Base-by-base conservation (phyloP, 73 alveolate genomes). In the Durusdinium trenchii region DNA sequence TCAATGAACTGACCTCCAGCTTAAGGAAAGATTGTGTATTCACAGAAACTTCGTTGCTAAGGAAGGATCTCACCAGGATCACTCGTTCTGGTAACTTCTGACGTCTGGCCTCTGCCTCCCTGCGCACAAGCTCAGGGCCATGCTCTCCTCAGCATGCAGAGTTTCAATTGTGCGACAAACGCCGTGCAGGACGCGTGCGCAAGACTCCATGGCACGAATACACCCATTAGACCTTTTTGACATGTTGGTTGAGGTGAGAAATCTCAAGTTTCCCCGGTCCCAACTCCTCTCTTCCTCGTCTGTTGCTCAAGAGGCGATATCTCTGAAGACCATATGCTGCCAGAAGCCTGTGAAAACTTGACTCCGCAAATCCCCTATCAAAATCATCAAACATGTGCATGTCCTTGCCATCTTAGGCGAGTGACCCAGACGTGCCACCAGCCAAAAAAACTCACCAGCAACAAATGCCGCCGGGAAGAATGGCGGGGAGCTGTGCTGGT, bases 361-460 rank as follows among this genome's bases (percentile, higher is more conserved):
- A n/a, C n/a, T n/a, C n/a, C n/a, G n/a, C n/a, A n/a, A 20, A 20
- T 36, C 84, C 9, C 40, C 51, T 20, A n/a, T 7, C 51, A 40
- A 57, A 57, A 57, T 16, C 23, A 12, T 57, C 12, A 23, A 57
- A 57, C 32, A 57, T 57, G 23, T 57, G 23, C 69, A 60, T 60
- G 18, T 32, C 73, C 18, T 60, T 60, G n/a, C 73, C 73, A 23
- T 2, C 23, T 57, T 16, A 57, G 69, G 42, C 61, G 48, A 91
- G 85, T 18, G 32, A 78, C 98, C 98, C 98, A n/a, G 98, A 91
- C 48, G 98, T 78, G 57, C 98, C 98, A 38, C 98, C 94, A 20
- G 52, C 89, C 45, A 91, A 54, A 35, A n/a, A 91, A 42, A n/a
- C 98, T 54, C 35, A 47, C 67, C 79, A 91, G 98, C 79, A 91